phyloP scores from a whole-genome alignment of 148 eudicot species.

The Persicaria maculosa region DNA sequence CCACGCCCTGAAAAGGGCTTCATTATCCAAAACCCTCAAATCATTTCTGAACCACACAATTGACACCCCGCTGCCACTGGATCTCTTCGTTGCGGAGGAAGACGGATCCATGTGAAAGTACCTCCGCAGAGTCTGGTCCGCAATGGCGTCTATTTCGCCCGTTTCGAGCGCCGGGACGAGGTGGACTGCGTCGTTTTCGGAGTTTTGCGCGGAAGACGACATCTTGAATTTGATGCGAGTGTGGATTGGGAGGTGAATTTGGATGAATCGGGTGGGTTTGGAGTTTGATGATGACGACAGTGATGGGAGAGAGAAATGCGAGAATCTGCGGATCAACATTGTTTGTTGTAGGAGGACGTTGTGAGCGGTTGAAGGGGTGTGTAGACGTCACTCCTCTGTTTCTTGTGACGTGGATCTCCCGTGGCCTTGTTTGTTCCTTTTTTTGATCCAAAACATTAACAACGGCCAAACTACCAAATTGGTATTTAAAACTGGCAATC shows the following conservation, averaged over 20 bases:
- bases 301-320: neutral
- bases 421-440: neutral
- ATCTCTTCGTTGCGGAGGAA: constrained; percentile 17
- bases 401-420: constrained; percentile 6
- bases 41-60: constrained; percentile 93
- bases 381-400: neutral
- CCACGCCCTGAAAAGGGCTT: constrained; percentile 74
- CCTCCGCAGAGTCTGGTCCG: constrained; percentile 43
- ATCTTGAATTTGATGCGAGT: neutral
- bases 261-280: neutral
- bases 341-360: neutral
- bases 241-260: neutral
- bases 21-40: constrained; percentile 82
- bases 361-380: neutral
- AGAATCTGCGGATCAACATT: constrained; percentile 2
- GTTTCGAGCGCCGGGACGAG: constrained; percentile 43
- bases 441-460: too few relatives aligned
- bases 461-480: too few relatives aligned
- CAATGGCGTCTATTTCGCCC: constrained; percentile 36
- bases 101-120: constrained; percentile 22
- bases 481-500: too few relatives aligned
- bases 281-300: neutral
- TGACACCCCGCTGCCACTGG: constrained; percentile 57
- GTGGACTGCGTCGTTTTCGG: neutral
- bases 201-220: neutral